Evolutionary conservation across 2,329 filamentous ascomycete species (phyloP).

Genomic region (Botrytis sinoallii): DNA sequence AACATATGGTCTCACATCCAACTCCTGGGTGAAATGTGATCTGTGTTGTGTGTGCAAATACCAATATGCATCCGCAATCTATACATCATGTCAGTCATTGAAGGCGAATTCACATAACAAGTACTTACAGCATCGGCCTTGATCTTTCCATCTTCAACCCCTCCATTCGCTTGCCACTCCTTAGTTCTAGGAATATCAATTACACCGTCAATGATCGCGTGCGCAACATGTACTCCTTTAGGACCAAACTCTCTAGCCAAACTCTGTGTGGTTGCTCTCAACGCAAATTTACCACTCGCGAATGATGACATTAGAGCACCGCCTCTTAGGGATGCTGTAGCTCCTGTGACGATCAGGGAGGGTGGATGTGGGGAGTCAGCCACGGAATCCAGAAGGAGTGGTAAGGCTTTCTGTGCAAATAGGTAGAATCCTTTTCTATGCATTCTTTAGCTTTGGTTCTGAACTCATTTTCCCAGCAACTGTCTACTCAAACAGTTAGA

Average conservation of each 20-base stretch:
- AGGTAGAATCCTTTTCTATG: conserved; percentile 60
- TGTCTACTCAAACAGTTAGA: neutral
- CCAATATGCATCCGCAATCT: conserved; percentile 87
- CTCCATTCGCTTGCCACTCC: conserved; percentile 45
- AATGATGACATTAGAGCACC: conserved; percentile 68
- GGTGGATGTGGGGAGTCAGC: conserved; percentile 60
- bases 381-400: conserved; percentile 64
- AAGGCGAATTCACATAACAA: neutral
- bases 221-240: conserved; percentile 77
- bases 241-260: conserved; percentile 82
- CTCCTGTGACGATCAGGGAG: conserved; percentile 80
- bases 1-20: conserved; percentile 75
- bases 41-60: conserved; percentile 72
- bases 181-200: conserved; percentile 77
- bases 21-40: conserved; percentile 76
- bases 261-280: conserved; percentile 69
- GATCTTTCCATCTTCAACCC: conserved; percentile 60
- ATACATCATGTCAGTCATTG: neutral
- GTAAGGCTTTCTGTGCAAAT: conserved; percentile 71
- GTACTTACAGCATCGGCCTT: conserved; percentile 67
- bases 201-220: conserved; percentile 78
- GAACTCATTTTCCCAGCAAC: neutral
- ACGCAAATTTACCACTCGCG: conserved; percentile 75
- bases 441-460: conserved; percentile 4
- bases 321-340: conserved; percentile 75